Percentiles rank a stretch among this genome's conserved stretches.
These are phyloP conservation scores for Margaritispora aquatica DNA, from an alignment of 495 filamentous ascomycete genomes.

Conservation along the genomic window DNA sequence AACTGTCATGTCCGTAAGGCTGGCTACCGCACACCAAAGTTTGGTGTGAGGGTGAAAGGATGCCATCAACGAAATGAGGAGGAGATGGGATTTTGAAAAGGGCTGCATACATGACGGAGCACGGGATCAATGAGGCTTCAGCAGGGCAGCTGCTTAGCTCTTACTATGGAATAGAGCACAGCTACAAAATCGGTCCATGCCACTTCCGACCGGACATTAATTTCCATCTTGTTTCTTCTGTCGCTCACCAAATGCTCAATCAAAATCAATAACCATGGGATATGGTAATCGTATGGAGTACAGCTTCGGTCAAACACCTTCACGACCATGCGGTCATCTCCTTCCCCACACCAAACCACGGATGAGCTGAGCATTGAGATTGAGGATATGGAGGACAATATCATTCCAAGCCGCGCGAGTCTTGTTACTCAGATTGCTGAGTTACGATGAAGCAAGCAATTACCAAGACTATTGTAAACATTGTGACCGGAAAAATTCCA, in stretches of 20 bases:
- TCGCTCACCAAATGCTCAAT: slow-evolving; percentile 6
- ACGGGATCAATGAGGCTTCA: no score
- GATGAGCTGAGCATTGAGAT: background rate
- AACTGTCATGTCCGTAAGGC: background rate
- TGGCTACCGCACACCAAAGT: background rate
- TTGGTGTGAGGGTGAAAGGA: background rate
- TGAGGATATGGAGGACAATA: no score
- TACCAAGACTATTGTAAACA: no score
- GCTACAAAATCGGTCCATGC: background rate
- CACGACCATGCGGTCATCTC: background rate
- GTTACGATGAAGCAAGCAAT: background rate
- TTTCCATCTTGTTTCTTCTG: slow-evolving; percentile 18
- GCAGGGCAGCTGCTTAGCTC: no score
- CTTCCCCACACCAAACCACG: background rate
- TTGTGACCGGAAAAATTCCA: no score
- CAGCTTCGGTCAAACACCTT: background rate
- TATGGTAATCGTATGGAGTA: no score
- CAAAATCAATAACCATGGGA: background rate
- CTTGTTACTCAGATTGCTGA: background rate
- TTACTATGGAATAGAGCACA: background rate
- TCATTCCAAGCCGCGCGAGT: background rate
- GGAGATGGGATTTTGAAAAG: background rate
- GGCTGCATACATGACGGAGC: no score
- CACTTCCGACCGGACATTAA: slow-evolving; percentile 14
- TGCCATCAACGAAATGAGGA: background rate